Conservation (phyloP, 106 monocot genomes). For the Acorus calamus region DNA sequence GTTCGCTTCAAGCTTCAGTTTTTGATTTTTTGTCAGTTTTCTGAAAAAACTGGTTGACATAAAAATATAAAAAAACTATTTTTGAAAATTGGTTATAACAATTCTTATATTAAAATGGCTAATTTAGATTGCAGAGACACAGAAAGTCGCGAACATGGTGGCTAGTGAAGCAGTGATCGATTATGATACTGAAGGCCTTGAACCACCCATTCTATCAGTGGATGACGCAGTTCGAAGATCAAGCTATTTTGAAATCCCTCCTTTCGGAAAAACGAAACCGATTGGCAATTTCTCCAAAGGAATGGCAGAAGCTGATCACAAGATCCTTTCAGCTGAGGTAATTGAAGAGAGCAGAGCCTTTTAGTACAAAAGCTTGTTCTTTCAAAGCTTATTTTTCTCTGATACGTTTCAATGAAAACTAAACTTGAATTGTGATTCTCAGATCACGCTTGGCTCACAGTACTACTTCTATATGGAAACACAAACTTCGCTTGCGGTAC, state of each 20-base stretch:
- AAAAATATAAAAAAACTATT: no score
- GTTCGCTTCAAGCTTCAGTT: no score
- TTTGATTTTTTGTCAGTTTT: no score
- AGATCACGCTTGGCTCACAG: conserved; percentile 66
- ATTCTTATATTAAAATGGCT: background rate
- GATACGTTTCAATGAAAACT: no score
- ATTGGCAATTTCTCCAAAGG: conserved; percentile 64
- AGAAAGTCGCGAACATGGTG: conserved; percentile 43
- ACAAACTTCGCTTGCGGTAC: conserved; percentile 65
- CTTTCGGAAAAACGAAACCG: conserved; percentile 25
- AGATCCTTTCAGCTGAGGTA: conserved; percentile 37
- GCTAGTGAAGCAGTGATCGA: conserved; percentile 41
- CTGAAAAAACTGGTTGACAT: no score
- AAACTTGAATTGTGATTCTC: background rate
- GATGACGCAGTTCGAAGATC: conserved; percentile 62
- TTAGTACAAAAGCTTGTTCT: no score
- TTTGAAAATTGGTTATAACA: no score
- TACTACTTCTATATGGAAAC: conserved; percentile 88
- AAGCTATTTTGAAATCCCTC: conserved; percentile 57
- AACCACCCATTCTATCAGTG: conserved; percentile 50
- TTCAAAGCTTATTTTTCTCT: no score
- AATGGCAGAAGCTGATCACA: conserved; percentile 74
- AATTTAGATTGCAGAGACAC: conserved; percentile 58
- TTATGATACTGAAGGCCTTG: conserved; percentile 34
- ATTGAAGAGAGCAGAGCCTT: no score